phyloP scores from a whole-genome alignment of 768 basidiomycete genomes.

The Boletus speciosus region DNA sequence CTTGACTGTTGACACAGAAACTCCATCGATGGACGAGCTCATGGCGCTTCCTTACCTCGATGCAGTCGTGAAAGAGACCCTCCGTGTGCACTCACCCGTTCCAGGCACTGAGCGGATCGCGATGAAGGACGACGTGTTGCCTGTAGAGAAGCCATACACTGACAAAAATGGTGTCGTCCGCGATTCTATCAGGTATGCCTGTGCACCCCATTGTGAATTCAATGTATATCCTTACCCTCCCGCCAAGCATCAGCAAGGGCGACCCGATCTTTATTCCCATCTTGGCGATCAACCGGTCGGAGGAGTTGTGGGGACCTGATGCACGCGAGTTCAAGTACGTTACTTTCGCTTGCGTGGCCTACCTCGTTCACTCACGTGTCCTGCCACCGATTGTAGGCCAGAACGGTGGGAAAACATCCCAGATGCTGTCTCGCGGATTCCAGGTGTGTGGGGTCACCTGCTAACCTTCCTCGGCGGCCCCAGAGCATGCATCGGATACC shows the following conservation, averaged over 20 bases:
- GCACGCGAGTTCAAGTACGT: constrained; percentile 55
- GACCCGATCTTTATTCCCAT: constrained; percentile 53
- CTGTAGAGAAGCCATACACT: constrained; percentile 42
- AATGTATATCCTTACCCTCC: background rate
- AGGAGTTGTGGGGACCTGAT: constrained; percentile 60
- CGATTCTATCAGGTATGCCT: constrained; percentile 36
- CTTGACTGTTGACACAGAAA: constrained; percentile 46
- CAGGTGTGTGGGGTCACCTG: constrained; percentile 59
- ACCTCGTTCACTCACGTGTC: background rate
- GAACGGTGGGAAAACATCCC: constrained; percentile 60
- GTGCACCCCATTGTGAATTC: background rate
- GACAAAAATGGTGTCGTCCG: constrained; percentile 41
- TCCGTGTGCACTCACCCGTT: constrained; percentile 51
- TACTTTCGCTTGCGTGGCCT: background rate
- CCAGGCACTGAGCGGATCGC: constrained; percentile 43
- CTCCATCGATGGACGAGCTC: constrained; percentile 67
- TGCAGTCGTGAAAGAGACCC: constrained; percentile 54
- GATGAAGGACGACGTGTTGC: constrained; percentile 50
- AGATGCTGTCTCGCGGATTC: constrained; percentile 41
- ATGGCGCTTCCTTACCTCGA: constrained; percentile 67
- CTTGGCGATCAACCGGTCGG: constrained; percentile 47
- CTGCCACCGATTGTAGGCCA: constrained; percentile 38
- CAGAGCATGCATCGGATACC: constrained; percentile 64
- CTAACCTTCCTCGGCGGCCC: constrained; percentile 64
- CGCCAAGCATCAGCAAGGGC: constrained; percentile 40